Evolutionary conservation across 352 stramenopile species (phyloP), one percentile per base, ranked within the genome.

Genomic region (Globisporangium radiosum): DNA sequence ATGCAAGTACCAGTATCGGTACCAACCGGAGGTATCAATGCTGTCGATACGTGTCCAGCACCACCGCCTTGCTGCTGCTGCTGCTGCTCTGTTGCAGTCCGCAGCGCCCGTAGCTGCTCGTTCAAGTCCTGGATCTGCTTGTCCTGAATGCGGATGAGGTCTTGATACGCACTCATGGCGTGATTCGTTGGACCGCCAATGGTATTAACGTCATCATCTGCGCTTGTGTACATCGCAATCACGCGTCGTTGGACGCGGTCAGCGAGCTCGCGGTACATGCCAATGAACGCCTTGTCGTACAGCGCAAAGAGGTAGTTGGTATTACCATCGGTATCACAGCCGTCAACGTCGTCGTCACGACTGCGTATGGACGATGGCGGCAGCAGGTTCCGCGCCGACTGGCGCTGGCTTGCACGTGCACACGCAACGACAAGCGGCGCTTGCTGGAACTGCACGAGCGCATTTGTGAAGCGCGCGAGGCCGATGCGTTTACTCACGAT

Each of bases 81-180:
- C 7, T 52, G 51, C 2, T 10, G 45, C 37, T 43, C 38, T 2
- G 25, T 43, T 4, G n/a, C 15, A n/a, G 13, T 48, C n/a, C 15
- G 60, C 56, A 54, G 19, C 38, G 10, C 37, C 10, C 19, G 19
- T 4, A 65, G 39, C 60, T 77, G 59, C 14, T 66, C 58, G 57
- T 88, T 63, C 5, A 92, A 59, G 17, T 81, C 70, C 6, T 83
- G 69, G 49, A 92, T 76, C 44, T 90, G 76, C 52, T 84, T 77
- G 48, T 92, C 83, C 64, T 92, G 83, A 62, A 90, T 86, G 5
- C 83, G 79, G 56, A 92, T 92, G 36, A 92, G 70, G 53, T 92
- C 80, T 43, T 90, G 80, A 45, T 92, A 92, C 4, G 81, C 79
- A 38, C 67, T 62, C 9, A 81, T 68, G 11, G 76, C 66, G 53